These are phyloP conservation scores for Tagetes erecta DNA, from an alignment of 129 eudicot genomes.

Conservation along the genomic window DNA sequence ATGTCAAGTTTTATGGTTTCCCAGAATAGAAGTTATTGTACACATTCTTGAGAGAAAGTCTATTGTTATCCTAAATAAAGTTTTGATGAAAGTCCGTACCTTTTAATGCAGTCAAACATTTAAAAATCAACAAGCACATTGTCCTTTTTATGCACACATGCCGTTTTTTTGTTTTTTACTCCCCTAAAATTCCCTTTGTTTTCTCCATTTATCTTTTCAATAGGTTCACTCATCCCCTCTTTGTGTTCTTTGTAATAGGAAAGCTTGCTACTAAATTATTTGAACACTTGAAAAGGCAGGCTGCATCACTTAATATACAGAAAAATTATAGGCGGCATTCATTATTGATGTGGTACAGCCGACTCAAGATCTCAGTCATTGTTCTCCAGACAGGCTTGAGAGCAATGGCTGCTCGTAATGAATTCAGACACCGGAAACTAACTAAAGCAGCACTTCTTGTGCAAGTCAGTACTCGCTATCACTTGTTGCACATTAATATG, in stretches of 20 bases:
- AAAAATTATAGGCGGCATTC: conserved; percentile 55
- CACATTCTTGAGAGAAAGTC: neutral
- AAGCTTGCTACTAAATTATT: conserved; percentile 53
- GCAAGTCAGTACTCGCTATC: conserved; percentile 52
- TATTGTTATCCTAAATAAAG: neutral
- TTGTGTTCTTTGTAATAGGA: conserved; percentile 40
- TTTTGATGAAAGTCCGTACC: neutral
- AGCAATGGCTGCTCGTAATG: conserved; percentile 70
- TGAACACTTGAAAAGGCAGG: conserved; percentile 59
- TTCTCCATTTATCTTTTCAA: conserved; percentile 24
- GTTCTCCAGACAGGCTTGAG: conserved; percentile 74
- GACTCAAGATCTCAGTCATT: conserved; percentile 44
- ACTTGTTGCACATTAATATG: conserved; percentile 15
- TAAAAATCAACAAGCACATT: conserved; percentile 14
- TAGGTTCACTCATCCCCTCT: conserved; percentile 17
- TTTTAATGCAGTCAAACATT: neutral
- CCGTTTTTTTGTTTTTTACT: neutral
- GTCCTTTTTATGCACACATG: conserved; percentile 23
- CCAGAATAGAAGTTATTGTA: neutral
- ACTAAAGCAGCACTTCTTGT: conserved; percentile 73
- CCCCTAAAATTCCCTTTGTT: neutral
- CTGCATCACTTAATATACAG: conserved; percentile 68
- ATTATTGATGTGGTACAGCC: conserved; percentile 47
- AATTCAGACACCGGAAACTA: conserved; percentile 62
- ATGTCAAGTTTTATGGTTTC: conserved; percentile 2